phyloP scores from a whole-genome alignment of 2,329 filamentous ascomycete species.

The Aspergillus sp. region DNA sequence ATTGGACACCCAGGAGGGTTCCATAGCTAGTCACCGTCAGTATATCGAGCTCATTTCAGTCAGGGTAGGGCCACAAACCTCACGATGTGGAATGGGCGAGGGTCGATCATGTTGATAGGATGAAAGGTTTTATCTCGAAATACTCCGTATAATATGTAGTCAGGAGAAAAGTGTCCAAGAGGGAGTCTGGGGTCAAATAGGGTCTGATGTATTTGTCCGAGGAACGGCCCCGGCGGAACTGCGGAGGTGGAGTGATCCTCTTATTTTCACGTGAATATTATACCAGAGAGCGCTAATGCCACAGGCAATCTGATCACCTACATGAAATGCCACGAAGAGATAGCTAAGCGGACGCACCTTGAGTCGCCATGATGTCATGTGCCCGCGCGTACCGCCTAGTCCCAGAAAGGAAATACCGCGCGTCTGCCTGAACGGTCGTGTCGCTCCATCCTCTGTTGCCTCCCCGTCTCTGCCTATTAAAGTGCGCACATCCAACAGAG shows the following conservation, averaged over 20 bases:
- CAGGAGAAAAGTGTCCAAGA: background rate
- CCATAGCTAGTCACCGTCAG: constrained; percentile 65
- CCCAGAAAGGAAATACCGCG: constrained; percentile 39
- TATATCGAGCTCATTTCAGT: background rate
- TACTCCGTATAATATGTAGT: background rate
- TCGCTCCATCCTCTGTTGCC: background rate
- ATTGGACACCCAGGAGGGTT: constrained; percentile 78
- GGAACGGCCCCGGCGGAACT: background rate
- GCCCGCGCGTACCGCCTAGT: constrained; percentile 32
- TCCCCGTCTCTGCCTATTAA: constrained; percentile 2
- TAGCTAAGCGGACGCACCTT: background rate
- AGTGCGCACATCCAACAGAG: constrained; percentile 9
- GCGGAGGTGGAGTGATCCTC: background rate
- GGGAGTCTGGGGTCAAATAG: too few relatives aligned
- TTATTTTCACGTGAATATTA: background rate
- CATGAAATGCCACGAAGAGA: background rate
- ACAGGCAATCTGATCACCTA: background rate
- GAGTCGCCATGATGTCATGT: constrained; percentile 37
- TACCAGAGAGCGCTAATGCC: background rate
- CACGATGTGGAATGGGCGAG: constrained; percentile 34
- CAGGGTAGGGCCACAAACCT: constrained; percentile 20
- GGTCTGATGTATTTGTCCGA: background rate
- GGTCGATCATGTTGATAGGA: constrained; percentile 26
- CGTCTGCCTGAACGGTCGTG: constrained; percentile 38
- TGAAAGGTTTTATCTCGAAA: background rate